A percentile compares a stretch with the other conserved stretches of the same genome.
Conservation (phyloP, 1,139 yeast genomes). For the Starmera stellimalicola region DNA sequence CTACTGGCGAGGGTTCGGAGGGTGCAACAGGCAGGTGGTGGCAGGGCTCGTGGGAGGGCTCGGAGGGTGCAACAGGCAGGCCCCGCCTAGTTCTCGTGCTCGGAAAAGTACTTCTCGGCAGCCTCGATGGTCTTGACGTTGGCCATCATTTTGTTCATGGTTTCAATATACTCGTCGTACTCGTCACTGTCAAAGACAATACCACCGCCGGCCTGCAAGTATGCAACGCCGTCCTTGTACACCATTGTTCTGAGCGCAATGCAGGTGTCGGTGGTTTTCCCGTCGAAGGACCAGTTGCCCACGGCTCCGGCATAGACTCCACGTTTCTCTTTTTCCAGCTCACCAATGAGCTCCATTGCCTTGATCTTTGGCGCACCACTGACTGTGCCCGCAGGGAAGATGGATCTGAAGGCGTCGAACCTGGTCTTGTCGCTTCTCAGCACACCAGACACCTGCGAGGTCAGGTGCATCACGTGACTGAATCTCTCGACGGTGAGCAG, state of each 20-base stretch:
- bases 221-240: slow-evolving; percentile 80
- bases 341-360: slow-evolving; percentile 92
- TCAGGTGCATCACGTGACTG: slow-evolving; percentile 96
- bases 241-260: slow-evolving; percentile 97
- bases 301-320: slow-evolving; percentile 99
- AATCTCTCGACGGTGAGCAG: slow-evolving; percentile 84
- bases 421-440: slow-evolving; percentile 75
- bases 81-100: too few relatives aligned
- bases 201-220: slow-evolving; percentile 97
- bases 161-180: slow-evolving; percentile 89
- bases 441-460: slow-evolving; percentile 89
- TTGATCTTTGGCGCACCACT: slow-evolving; percentile 96
- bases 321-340: slow-evolving; percentile 81
- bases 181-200: slow-evolving; percentile 94
- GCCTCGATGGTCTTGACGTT: slow-evolving; percentile 81
- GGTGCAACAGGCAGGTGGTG: too few relatives aligned
- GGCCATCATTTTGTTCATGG: slow-evolving; percentile 95
- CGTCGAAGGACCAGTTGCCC: slow-evolving; percentile 97
- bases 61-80: too few relatives aligned
- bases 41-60: too few relatives aligned
- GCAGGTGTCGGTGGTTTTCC: slow-evolving; percentile 91
- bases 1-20: too few relatives aligned
- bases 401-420: slow-evolving; percentile 93
- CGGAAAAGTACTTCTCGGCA: slow-evolving; percentile 80
- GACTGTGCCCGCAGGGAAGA: slow-evolving; percentile 98